These are phyloP conservation scores for Hibiscus syriacus DNA, from an alignment of 345 rosid genomes.

Conservation along the genomic window DNA sequence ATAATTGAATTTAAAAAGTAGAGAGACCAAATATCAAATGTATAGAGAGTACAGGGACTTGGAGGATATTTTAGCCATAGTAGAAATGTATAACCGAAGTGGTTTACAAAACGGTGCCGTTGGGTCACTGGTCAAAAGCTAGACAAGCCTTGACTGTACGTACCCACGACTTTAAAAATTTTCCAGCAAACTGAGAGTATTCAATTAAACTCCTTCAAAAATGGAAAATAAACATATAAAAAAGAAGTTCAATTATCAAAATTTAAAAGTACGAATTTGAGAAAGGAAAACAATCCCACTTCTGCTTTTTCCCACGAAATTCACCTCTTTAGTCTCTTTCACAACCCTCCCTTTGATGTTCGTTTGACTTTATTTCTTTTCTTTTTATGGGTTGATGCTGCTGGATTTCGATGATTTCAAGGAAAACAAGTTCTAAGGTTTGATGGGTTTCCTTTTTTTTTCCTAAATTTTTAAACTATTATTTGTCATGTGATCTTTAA, in stretches of 20 bases:
- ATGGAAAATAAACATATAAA: neutral
- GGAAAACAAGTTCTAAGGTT: neutral
- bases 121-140: neutral
- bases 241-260: neutral
- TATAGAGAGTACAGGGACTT: too few relatives aligned
- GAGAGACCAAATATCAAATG: too few relatives aligned
- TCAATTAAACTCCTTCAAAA: neutral
- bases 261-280: too few relatives aligned
- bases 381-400: neutral
- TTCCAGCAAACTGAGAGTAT: neutral
- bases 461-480: neutral
- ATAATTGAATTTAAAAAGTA: too few relatives aligned
- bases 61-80: too few relatives aligned
- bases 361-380: neutral
- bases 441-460: neutral
- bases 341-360: neutral
- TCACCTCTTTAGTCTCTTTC: neutral
- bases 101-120: neutral
- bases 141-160: neutral
- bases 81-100: too few relatives aligned
- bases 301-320: neutral
- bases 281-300: neutral
- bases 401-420: conserved; percentile 2
- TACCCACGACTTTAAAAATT: neutral
- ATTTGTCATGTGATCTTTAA: neutral